phyloP scores from a whole-genome alignment of 331 rosid species.

The Quercus phellos region DNA sequence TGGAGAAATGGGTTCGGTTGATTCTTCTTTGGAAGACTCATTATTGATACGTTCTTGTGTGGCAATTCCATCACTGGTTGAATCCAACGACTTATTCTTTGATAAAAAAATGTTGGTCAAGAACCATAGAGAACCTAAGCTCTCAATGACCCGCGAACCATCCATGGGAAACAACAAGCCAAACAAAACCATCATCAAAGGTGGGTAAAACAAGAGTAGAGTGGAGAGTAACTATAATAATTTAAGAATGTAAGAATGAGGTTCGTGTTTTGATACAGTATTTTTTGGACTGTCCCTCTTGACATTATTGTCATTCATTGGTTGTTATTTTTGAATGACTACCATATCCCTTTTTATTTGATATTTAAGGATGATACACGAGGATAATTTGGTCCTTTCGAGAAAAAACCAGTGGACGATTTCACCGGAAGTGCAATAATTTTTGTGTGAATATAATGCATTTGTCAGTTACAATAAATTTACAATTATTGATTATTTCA shows the following conservation, averaged over 20 bases:
- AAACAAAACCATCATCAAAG: not conserved
- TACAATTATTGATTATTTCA: too few relatives aligned
- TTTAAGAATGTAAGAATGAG: not conserved
- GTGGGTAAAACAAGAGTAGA: not conserved
- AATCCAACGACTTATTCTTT: not conserved
- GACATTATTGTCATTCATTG: not conserved
- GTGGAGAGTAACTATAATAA: not conserved
- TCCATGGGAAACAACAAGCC: constrained; percentile 27
- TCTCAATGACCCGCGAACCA: constrained; percentile 29
- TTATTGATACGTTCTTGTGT: not conserved
- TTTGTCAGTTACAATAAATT: not conserved
- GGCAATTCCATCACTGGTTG: not conserved
- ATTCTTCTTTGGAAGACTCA: constrained; percentile 8
- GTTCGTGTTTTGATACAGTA: constrained; percentile 2
- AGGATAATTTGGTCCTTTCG: constrained; percentile 1
- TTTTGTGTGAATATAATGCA: not conserved
- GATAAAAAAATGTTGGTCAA: constrained; percentile 36
- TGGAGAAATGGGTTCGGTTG: constrained; percentile 10
- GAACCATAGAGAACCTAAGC: constrained; percentile 65
- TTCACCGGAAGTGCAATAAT: not conserved
- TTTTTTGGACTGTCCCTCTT: constrained; percentile 22
- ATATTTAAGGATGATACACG: not conserved
- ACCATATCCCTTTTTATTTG: not conserved
- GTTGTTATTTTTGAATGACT: not conserved
- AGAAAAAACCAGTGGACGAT: not conserved